These are phyloP conservation scores for Dendrocalamus latiflorus DNA, from an alignment of 202 grass and related monocot genomes.

Conservation along the genomic window DNA sequence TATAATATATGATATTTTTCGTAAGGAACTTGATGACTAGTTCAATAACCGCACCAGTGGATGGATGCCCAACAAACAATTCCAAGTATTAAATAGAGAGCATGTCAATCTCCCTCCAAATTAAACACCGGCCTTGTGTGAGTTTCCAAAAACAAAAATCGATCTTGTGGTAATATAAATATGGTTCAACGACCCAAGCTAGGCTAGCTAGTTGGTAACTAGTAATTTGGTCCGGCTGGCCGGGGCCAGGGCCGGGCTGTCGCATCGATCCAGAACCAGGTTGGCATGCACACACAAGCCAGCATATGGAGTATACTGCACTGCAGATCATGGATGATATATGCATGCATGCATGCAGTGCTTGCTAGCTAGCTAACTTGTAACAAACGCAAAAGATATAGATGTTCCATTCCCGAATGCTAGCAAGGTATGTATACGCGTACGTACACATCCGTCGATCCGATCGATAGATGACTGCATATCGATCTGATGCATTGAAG, in stretches of 20 bases:
- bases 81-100: too few species aligned
- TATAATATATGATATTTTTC: too few species aligned
- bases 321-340: too few species aligned
- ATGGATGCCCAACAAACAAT: too few species aligned
- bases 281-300: not conserved
- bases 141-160: too few species aligned
- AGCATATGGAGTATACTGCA: too few species aligned
- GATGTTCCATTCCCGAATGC: not conserved
- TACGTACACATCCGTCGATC: not conserved
- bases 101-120: too few species aligned
- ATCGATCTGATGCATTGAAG: constrained; percentile 32
- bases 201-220: not conserved
- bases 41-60: too few species aligned
- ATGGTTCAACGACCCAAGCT: not conserved
- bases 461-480: not conserved
- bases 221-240: not conserved
- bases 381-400: constrained; percentile 49
- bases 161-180: too few species aligned
- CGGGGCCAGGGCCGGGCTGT: not conserved
- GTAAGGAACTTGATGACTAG: too few species aligned
- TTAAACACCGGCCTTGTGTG: too few species aligned
- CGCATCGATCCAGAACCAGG: too few species aligned
- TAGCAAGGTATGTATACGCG: not conserved
- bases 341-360: not conserved
- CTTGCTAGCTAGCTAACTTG: constrained; percentile 24